A percentile compares a stretch with the other conserved stretches of the same genome.
Evolutionary conservation across 2,329 filamentous ascomycete species (phyloP).

Genomic region (Penicillium sp.): DNA sequence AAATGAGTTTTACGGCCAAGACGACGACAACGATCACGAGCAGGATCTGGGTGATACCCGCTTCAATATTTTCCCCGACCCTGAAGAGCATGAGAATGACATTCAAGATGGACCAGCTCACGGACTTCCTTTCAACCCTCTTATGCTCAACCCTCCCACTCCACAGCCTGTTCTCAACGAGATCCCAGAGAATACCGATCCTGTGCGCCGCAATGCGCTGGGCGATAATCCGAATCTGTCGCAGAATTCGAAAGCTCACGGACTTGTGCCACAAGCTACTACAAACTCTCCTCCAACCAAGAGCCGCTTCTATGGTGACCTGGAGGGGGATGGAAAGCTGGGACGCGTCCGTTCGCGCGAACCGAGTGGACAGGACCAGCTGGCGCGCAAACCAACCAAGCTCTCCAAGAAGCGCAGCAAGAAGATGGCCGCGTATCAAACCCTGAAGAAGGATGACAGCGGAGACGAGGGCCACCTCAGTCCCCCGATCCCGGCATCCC

Average conservation of each 20-base stretch:
- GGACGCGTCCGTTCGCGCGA: slow-evolving; percentile 24
- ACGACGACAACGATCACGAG: slow-evolving; percentile 24
- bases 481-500: slow-evolving; percentile 6
- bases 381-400: slow-evolving; percentile 30
- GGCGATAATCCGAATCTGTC: slow-evolving; percentile 37
- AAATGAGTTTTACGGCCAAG: slow-evolving; percentile 34
- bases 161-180: slow-evolving; percentile 33
- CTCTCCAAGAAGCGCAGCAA: slow-evolving; percentile 33
- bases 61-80: slow-evolving; percentile 35
- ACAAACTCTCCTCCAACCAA: slow-evolving; percentile 34
- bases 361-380: slow-evolving; percentile 20
- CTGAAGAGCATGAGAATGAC: slow-evolving; percentile 29
- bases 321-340: slow-evolving; percentile 28
- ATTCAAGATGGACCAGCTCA: slow-evolving; percentile 20
- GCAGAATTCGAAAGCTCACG: slow-evolving; percentile 23
- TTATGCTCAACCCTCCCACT: slow-evolving; percentile 48
- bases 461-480: slow-evolving; percentile 20
- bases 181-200: slow-evolving; percentile 22
- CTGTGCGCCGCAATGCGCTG: slow-evolving; percentile 32
- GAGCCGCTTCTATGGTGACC: slow-evolving; percentile 40
- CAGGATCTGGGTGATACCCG: slow-evolving; percentile 38
- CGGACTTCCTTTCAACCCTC: slow-evolving; percentile 38
- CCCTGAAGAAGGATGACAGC: slow-evolving; percentile 32
- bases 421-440: slow-evolving; percentile 35
- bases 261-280: slow-evolving; percentile 19